These are phyloP conservation scores for Priceomyces carsonii DNA, from an alignment of 805 yeast genomes.

Conservation along the genomic window DNA sequence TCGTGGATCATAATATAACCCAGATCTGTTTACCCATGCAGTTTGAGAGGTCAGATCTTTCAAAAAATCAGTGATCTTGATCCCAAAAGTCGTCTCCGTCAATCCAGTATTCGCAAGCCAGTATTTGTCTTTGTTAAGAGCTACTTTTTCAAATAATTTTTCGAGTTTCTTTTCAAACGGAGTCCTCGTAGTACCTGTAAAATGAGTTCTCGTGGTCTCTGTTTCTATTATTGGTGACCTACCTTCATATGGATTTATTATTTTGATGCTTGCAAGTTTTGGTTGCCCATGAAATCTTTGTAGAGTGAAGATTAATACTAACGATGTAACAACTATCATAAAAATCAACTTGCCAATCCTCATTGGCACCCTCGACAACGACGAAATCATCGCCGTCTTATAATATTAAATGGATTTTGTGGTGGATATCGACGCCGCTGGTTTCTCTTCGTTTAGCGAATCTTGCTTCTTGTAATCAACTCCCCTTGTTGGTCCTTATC, in stretches of 20 bases:
- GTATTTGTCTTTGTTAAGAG: conserved; percentile 17
- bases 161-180: conserved; percentile 16
- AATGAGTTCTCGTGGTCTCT: not conserved
- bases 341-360: conserved; percentile 2
- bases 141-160: conserved; percentile 12
- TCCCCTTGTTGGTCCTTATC: no score
- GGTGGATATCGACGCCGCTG: no score
- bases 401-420: no score
- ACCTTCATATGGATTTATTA: not conserved
- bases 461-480: no score
- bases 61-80: conserved; percentile 13
- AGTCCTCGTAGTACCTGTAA: not conserved
- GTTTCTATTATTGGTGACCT: not conserved
- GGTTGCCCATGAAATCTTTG: no score
- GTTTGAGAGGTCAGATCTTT: conserved; percentile 8
- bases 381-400: conserved; percentile 1
- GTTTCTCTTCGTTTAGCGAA: no score
- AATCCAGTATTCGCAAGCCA: conserved; percentile 26
- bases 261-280: not conserved
- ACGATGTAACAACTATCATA: no score
- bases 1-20: conserved; percentile 52
- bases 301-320: no score
- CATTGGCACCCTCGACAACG: conserved; percentile 1
- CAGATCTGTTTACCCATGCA: conserved; percentile 20
- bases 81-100: conserved; percentile 14